Base-by-base conservation (phyloP, 2,329 filamentous ascomycete genomes). In the Leptographium radiaticola region DNA sequence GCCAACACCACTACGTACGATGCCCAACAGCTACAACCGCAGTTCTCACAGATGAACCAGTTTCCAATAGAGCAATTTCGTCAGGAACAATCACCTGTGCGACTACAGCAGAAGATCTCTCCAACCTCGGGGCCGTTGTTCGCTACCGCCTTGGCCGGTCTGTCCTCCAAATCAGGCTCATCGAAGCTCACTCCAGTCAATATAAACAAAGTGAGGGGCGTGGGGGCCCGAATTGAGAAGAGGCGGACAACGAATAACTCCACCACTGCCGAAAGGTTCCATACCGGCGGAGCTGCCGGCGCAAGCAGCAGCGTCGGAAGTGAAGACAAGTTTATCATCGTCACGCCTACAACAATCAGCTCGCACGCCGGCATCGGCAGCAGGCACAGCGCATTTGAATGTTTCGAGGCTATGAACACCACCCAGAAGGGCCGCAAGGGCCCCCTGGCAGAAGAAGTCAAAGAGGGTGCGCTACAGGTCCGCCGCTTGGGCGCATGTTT, bases 401-500 rank as follows among this genome's bases (percentile, higher is more conserved):
- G 75, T 59, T 75, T 78, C 61, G 76, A 80, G 59, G 71, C 71
- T 16, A 70, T 75, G 66, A 69, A 74, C 30, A 71, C 72, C 7
- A 74, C 75, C 9, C 75, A 79, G 57, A 71, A 75, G 53, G 77
- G 77, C 2, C 70, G 77, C 51, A 80, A 80, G 60, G 77, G 77
- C 0, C 76, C 77, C 1, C 63, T 80, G 40, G 73, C 75, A 31
- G 69, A 73, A 48, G 71, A 75, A n/a, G 75, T 71, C 34, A 79
- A 79, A 62, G 70, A 77, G 63, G 74, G 70, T 47, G 77, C 77
- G 1, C 67, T 79, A 2, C 71, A 76, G 53, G 75, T 81, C 12
- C 71, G 77, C 16, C 70, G 76, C 36, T 63, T 70, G 6, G 77
- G 77, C 7, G 77, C 77, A 11, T 81, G 77, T 62, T 80, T 80